Evolutionary conservation across 2,329 filamentous ascomycete genomes (phyloP).

Genomic region (Arachnomyces sp.): DNA sequence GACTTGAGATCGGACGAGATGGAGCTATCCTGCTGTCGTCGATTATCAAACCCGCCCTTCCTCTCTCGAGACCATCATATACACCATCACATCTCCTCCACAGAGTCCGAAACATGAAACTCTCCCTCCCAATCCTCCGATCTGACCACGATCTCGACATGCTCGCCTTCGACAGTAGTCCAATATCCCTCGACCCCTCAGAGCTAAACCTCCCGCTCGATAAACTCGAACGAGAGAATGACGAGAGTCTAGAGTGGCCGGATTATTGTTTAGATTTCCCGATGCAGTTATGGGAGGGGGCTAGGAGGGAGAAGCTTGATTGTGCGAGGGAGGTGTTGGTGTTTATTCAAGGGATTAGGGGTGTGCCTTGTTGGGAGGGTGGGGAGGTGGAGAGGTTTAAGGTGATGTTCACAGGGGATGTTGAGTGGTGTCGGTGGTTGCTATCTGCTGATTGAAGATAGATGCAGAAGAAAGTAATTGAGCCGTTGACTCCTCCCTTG

Average conservation of each 20-base stretch:
- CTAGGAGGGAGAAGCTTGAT: constrained; percentile 19
- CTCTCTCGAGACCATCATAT: too few species aligned
- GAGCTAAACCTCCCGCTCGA: constrained; percentile 28
- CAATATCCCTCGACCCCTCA: constrained; percentile 18
- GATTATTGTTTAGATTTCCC: constrained; percentile 24
- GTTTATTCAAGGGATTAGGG: constrained; percentile 24
- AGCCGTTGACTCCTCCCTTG: constrained; percentile 40
- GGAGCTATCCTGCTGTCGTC: constrained; percentile 24
- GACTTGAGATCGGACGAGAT: constrained; percentile 25
- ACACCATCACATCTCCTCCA: constrained; percentile 9
- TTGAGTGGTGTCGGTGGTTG: too few species aligned
- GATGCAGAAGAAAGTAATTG: constrained; percentile 21
- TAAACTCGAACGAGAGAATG: constrained; percentile 29
- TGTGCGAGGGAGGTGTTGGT: constrained; percentile 16
- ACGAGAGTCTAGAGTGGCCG: constrained; percentile 38
- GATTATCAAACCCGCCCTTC: constrained; percentile 13
- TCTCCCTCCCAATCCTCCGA: constrained; percentile 35
- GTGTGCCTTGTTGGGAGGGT: constrained; percentile 12
- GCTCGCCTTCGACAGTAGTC: constrained; percentile 24
- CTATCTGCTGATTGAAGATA: too few species aligned
- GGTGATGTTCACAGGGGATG: too few species aligned
- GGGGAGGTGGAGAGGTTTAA: constrained; percentile 14
- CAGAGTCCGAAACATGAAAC: constrained; percentile 26
- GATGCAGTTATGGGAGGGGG: constrained; percentile 10
- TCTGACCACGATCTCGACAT: constrained; percentile 40